A percentile compares a stretch with the other conserved stretches of the same genome.
phyloP scores from a whole-genome alignment of 2,329 filamentous ascomycete species.

The Tetracladium maxilliforme region DNA sequence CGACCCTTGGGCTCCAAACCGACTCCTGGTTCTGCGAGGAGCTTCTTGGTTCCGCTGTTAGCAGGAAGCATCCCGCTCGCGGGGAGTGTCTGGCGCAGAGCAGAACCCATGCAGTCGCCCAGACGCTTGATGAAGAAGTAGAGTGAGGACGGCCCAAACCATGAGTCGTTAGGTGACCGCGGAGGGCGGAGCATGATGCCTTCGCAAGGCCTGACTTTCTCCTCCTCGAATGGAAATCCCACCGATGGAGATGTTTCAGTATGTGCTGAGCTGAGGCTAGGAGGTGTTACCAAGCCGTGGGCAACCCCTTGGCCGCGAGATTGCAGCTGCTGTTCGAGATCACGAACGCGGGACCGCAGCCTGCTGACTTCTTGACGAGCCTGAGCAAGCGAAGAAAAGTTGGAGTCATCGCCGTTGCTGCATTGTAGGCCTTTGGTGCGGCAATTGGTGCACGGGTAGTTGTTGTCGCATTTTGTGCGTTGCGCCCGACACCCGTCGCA shows the following conservation, averaged over 20 bases:
- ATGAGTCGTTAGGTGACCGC: constrained; percentile 18
- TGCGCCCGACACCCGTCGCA: constrained; percentile 25
- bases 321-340: constrained; percentile 11
- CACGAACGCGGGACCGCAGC: constrained; percentile 7
- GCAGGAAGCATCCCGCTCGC: too few species aligned
- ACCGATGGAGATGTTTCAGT: constrained; percentile 4
- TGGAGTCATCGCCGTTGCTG: constrained; percentile 15
- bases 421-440: constrained; percentile 17
- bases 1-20: too few species aligned
- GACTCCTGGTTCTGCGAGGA: constrained; percentile 6
- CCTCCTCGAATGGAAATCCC: constrained; percentile 3
- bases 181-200: constrained; percentile 21
- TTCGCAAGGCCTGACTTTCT: constrained; percentile 17
- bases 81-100: constrained; percentile 16
- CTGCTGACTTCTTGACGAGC: constrained; percentile 18
- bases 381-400: constrained; percentile 14
- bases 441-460: constrained; percentile 23
- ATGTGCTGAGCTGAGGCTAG: constrained; percentile 16
- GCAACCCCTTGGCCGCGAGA: neutral
- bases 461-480: constrained; percentile 24
- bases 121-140: constrained; percentile 29
- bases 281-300: constrained; percentile 1
- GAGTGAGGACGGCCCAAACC: constrained; percentile 26
- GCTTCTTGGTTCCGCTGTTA: too few species aligned
- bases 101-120: constrained; percentile 17